Evolutionary conservation across 768 basidiomycete species (phyloP).

Genomic region (Tricholoma saponaceum): DNA sequence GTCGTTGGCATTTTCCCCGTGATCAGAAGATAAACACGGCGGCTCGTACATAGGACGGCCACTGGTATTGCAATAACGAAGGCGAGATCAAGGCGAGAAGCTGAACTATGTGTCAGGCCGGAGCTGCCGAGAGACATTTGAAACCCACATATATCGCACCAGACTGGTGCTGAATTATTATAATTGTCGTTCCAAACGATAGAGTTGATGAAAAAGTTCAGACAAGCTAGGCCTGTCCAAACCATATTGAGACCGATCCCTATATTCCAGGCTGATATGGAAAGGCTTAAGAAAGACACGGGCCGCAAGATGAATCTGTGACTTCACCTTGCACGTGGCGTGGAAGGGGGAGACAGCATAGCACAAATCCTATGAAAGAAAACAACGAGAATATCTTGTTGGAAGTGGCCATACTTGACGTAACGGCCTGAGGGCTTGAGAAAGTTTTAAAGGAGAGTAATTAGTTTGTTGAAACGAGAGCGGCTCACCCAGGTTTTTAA

Average conservation of each 20-base stretch:
- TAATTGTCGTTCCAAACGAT: conserved; percentile 65
- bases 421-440: no score
- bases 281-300: no score
- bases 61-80: not conserved
- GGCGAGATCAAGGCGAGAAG: not conserved
- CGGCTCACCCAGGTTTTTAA: no score
- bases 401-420: not conserved
- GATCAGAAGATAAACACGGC: no score
- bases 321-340: not conserved
- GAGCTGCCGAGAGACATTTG: not conserved
- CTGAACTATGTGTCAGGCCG: not conserved
- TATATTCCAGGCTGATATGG: conserved; percentile 38
- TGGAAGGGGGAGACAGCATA: not conserved
- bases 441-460: no score
- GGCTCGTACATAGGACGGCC: not conserved
- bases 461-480: no score
- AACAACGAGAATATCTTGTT: not conserved
- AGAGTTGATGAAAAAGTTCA: conserved; percentile 60
- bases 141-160: conserved; percentile 58
- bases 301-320: no score
- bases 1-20: no score
- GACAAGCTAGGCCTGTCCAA: conserved; percentile 56
- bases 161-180: conserved; percentile 47
- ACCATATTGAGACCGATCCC: conserved; percentile 69
- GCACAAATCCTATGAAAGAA: not conserved